Conservation (phyloP, 2,329 filamentous ascomycete species). For the Fusarium zealandicum region DNA sequence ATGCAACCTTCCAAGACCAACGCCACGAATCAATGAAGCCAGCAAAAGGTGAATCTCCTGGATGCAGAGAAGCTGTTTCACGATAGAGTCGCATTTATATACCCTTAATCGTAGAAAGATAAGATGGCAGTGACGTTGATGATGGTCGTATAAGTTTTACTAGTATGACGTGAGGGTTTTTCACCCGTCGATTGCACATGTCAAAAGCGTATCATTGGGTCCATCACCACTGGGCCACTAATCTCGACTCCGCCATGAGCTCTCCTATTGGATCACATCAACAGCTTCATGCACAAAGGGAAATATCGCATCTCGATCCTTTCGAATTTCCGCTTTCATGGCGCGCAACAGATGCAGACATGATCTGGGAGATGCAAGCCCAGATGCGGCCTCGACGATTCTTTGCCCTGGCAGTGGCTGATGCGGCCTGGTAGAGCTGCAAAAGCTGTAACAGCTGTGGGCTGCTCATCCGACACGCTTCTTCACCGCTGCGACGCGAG, state of each 20-base stretch:
- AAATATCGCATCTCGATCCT: neutral
- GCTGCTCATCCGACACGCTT: neutral
- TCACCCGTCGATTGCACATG: slow-evolving; percentile 5
- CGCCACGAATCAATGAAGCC: too few relatives aligned
- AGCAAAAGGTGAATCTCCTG: too few relatives aligned
- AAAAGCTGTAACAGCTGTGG: neutral
- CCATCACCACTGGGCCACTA: slow-evolving; percentile 13
- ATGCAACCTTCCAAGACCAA: too few relatives aligned
- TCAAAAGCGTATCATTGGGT: slow-evolving; percentile 18
- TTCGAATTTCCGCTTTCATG: slow-evolving; percentile 14
- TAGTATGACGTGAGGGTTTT: slow-evolving; percentile 40
- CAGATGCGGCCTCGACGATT: neutral
- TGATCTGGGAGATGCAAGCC: slow-evolving; percentile 1
- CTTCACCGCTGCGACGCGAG: slow-evolving; percentile 12
- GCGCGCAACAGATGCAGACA: slow-evolving; percentile 11
- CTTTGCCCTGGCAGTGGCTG: slow-evolving; percentile 1
- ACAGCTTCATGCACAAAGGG: neutral
- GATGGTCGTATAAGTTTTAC: slow-evolving; percentile 9
- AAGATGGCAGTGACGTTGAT: slow-evolving; percentile 9
- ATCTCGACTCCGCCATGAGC: slow-evolving; percentile 7
- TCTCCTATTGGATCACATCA: neutral
- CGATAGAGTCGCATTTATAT: too few relatives aligned
- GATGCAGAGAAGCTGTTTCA: too few relatives aligned
- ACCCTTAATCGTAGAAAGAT: neutral
- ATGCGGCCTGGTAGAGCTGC: neutral